Percentiles rank a stretch among this genome's conserved stretches.
These are phyloP conservation scores for Candida ponderosae DNA, from an alignment of 805 yeast genomes.

Conservation along the genomic window DNA sequence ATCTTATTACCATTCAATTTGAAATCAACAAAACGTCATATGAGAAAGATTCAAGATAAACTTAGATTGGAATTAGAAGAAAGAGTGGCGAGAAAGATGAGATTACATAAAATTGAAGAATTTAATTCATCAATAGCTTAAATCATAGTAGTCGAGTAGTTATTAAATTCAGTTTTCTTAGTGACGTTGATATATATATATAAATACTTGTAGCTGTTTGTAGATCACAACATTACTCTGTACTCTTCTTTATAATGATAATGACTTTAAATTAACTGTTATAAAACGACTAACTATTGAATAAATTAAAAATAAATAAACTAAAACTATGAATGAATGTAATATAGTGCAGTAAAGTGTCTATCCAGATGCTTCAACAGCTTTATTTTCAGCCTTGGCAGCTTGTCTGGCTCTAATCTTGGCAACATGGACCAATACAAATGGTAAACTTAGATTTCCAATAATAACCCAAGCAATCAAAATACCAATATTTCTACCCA, in stretches of 20 bases:
- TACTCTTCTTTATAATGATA: too few species aligned
- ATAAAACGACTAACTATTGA: too few species aligned
- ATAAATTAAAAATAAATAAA: too few species aligned
- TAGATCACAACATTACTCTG: too few species aligned
- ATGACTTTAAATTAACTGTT: too few species aligned
- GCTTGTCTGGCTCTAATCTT: slow-evolving; percentile 7
- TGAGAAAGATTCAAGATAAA: slow-evolving; percentile 6
- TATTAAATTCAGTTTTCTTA: too few species aligned
- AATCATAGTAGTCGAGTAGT: too few species aligned
- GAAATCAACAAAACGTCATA: slow-evolving; percentile 6
- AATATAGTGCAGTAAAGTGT: not conserved
- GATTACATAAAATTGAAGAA: not conserved
- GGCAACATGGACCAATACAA: slow-evolving; percentile 12
- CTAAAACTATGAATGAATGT: not conserved
- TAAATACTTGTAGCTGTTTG: too few species aligned
- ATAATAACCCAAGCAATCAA: slow-evolving; percentile 48
- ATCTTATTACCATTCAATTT: slow-evolving; percentile 27
- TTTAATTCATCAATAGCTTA: too few species aligned
- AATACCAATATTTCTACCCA: slow-evolving; percentile 50
- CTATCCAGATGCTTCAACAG: not conserved
- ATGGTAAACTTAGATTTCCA: slow-evolving; percentile 29
- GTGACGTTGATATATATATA: too few species aligned
- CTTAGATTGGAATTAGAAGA: slow-evolving; percentile 1
- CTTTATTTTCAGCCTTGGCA: slow-evolving; percentile 4
- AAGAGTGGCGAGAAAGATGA: not conserved